Evolutionary conservation across 2,329 filamentous ascomycete genomes (phyloP).

Genomic region (Monosporascus cannonballus): DNA sequence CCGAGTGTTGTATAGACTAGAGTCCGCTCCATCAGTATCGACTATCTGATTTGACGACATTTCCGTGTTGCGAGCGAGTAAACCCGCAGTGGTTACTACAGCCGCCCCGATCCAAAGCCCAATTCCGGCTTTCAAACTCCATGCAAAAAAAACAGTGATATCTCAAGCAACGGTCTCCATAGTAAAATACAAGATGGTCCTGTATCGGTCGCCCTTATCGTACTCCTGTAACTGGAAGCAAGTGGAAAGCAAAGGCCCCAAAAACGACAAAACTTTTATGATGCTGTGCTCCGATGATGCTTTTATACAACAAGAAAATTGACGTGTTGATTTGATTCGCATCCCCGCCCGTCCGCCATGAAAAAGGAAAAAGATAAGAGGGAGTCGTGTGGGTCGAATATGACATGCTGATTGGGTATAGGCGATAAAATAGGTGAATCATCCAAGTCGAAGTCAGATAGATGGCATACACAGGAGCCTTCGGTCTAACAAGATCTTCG

Average conservation of each 20-base stretch:
- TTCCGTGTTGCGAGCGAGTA: neutral
- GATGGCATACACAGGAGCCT: conserved; percentile 1
- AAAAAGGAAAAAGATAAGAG: conserved; percentile 21
- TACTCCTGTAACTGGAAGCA: conserved; percentile 23
- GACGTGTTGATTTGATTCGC: conserved; percentile 27
- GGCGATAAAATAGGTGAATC: conserved; percentile 12
- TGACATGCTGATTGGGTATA: conserved; percentile 19
- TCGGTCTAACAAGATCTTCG: conserved; percentile 46
- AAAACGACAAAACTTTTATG: conserved; percentile 35
- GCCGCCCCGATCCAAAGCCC: conserved; percentile 15
- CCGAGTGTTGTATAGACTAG: neutral
- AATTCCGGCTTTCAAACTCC: conserved; percentile 19
- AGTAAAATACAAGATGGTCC: conserved; percentile 20
- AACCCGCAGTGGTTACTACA: conserved; percentile 9
- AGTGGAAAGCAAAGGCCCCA: conserved; percentile 21
- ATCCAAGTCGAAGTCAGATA: conserved; percentile 9
- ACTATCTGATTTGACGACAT: conserved; percentile 2
- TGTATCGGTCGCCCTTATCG: conserved; percentile 18
- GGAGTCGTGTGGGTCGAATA: conserved; percentile 15
- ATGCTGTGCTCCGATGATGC: conserved; percentile 46
- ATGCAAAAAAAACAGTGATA: conserved; percentile 25
- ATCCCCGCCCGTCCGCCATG: conserved; percentile 18
- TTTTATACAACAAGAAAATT: conserved; percentile 37
- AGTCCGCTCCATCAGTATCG: neutral
- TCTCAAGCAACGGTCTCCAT: conserved; percentile 20